Evolutionary conservation across 306 rosid genomes (phyloP), one percentile per base, ranked within the genome.

Genomic region (Canavalia gladiata): DNA sequence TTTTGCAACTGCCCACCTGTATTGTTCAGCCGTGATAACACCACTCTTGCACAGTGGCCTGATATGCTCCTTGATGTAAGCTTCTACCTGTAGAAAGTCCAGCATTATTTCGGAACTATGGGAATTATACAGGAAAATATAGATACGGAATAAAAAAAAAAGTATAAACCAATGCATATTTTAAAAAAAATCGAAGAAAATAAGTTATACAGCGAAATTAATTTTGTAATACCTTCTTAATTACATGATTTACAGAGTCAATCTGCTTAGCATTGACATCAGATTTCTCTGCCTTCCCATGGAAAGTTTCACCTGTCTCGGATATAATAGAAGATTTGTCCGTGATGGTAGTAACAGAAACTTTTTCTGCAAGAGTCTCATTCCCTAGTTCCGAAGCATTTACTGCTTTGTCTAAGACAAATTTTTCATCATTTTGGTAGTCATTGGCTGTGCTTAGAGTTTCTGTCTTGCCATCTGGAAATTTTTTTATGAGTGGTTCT

Each of bases 31-130:
- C 25, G 94, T 93, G 84, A 96, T 90, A 76, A 96, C 91, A 8
- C 97, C 92, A 70, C 99, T 96, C 91, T 93, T 93, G 90, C 97
- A 93, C 82, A 96, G 87, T 51, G 97, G 97, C 80, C 99, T 89
- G 81, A 96, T 77, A 81, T 96, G 99, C 86, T 96, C 97, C 84
- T 96, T 96, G 81, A 96, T 84, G 86, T 93, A 96, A 30, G 94
- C 92, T 87, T 91, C 98, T 50, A 96, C 99, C 99, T 93, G 88
- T 51, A 68, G 30, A 78, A 35, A 72, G 77, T 78, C 55, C 79
- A 75, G 62, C 46, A 63, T 52, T 63, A 42, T 65, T 83, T 13
- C 29, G 52, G 56, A 41, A 47, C 28, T 77, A 30, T 10, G 29
- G 5, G 29, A 65, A 41, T 39, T 69, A 65, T 72, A 7, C 54